A percentile compares a stretch with the other conserved stretches of the same genome.
Evolutionary conservation across 176 grass and related monocot species (phyloP).

Genomic region (Dactylis glomerata): DNA sequence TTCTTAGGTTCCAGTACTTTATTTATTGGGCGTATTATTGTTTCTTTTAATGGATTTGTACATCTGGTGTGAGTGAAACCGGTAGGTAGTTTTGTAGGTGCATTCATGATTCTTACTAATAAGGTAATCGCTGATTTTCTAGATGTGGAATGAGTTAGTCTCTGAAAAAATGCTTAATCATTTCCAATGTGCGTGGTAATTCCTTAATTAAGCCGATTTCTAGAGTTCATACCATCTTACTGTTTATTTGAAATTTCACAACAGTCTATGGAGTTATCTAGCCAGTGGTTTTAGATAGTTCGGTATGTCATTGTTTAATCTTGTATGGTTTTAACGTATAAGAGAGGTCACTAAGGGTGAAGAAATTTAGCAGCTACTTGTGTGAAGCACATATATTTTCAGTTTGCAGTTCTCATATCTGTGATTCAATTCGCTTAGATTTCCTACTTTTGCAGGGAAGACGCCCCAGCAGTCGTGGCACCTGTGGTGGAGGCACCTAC

Average conservation of each 20-base stretch:
- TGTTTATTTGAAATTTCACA: neutral
- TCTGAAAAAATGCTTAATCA: neutral
- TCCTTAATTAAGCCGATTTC: neutral
- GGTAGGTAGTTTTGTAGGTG: neutral
- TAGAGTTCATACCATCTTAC: neutral
- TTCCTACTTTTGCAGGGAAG: conserved; percentile 41
- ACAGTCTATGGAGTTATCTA: neutral
- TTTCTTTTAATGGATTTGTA: neutral
- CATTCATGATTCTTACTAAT: neutral
- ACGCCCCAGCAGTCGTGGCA: conserved; percentile 21
- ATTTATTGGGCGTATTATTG: neutral
- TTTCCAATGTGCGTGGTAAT: neutral
- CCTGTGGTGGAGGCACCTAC: conserved; percentile 7
- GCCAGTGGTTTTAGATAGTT: neutral
- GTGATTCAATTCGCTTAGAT: neutral
- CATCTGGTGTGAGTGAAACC: neutral
- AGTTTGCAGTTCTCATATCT: neutral
- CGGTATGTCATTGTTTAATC: neutral
- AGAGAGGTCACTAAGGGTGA: no score
- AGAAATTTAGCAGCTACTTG: neutral
- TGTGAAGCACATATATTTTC: neutral
- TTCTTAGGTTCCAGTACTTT: no score
- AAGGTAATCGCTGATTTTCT: neutral
- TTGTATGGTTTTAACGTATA: neutral
- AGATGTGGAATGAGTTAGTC: no score